These are phyloP conservation scores for Helenozyma baotianmanensis DNA, from an alignment of 805 yeast genomes.

Conservation along the genomic window DNA sequence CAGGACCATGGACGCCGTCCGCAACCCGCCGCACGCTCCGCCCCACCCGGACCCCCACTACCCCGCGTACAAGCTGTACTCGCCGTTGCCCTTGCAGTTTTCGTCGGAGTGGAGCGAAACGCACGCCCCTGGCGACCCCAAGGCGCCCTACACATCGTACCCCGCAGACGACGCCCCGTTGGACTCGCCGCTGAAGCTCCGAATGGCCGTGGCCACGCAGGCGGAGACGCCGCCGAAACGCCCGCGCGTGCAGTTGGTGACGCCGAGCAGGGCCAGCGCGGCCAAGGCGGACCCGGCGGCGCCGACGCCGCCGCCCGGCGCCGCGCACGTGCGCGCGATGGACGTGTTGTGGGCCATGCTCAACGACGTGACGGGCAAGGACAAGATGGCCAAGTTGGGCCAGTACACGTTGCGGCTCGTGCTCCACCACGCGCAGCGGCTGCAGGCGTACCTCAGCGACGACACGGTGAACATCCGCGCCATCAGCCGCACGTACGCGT, in stretches of 20 bases:
- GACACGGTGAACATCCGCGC: constrained; percentile 26
- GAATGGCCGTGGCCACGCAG: neutral
- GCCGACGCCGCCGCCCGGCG: constrained; percentile 5
- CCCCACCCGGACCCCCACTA: constrained; percentile 2
- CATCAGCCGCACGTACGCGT: constrained; percentile 29
- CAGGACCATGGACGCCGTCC: constrained; percentile 2
- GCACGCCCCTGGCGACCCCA: too few species aligned
- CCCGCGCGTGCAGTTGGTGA: neutral
- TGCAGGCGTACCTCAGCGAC: constrained; percentile 32
- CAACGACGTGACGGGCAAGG: constrained; percentile 62
- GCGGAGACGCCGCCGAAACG: constrained; percentile 2
- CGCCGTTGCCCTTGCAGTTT: constrained; percentile 7
- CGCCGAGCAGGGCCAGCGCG: neutral
- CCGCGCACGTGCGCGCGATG: constrained; percentile 18
- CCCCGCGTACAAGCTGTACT: constrained; percentile 6
- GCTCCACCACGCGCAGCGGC: constrained; percentile 41
- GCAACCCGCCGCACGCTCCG: neutral
- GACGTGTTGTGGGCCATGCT: constrained; percentile 51
- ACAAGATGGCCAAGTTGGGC: constrained; percentile 60
- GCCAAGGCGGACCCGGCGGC: constrained; percentile 8
- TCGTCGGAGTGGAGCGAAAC: constrained; percentile 12
- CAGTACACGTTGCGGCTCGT: constrained; percentile 56
- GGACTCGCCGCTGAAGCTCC: too few species aligned
- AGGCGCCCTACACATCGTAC: too few species aligned
- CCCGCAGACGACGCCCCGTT: too few species aligned